phyloP scores from a whole-genome alignment of 306 rosid genomes.

The Amphicarpaea edgeworthii region DNA sequence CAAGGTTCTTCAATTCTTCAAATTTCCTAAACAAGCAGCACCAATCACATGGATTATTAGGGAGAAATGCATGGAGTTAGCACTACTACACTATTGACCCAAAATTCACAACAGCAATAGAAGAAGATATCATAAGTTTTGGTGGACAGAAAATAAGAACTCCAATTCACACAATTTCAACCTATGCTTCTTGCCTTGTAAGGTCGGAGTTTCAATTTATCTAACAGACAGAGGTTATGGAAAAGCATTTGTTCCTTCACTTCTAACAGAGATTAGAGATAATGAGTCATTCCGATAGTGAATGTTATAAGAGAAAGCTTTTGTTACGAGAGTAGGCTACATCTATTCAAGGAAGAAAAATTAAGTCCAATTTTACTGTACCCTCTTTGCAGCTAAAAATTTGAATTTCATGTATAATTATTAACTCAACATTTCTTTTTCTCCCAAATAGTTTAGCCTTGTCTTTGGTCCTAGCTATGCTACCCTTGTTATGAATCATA shows the following conservation, averaged over 20 bases:
- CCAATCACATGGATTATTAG: neutral
- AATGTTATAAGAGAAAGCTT: too few species aligned
- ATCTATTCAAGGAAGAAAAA: too few species aligned
- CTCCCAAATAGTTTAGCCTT: too few species aligned
- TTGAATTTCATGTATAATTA: too few species aligned
- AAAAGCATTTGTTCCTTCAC: neutral
- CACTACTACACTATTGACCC: neutral
- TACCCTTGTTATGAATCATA: neutral
- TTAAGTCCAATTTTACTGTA: too few species aligned
- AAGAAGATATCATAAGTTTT: neutral
- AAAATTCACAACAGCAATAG: neutral
- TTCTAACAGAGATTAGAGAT: too few species aligned
- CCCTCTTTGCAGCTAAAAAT: too few species aligned
- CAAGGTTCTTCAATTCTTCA: neutral
- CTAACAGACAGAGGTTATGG: neutral
- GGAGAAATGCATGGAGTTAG: too few species aligned
- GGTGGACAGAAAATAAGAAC: neutral
- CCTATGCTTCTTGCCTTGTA: neutral
- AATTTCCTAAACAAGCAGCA: neutral
- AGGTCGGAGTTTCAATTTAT: neutral
- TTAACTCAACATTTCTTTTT: too few species aligned
- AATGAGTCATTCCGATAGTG: too few species aligned
- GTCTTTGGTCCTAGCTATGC: too few species aligned
- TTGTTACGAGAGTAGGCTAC: too few species aligned
- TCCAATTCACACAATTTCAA: neutral